Base-by-base conservation (phyloP, 1,139 yeast genomes). In the Kodamaea sp. region DNA sequence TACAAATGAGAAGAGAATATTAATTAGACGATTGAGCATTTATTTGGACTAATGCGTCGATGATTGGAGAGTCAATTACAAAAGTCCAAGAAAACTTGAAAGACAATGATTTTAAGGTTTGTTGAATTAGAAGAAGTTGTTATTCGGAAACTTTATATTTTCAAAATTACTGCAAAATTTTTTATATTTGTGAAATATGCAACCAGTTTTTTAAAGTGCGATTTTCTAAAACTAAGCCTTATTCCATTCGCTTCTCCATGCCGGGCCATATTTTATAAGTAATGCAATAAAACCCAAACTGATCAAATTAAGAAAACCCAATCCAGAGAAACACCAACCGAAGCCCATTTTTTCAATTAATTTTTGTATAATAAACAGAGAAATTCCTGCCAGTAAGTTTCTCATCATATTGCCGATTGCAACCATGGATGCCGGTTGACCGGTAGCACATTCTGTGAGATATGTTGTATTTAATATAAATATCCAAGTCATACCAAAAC, bases 291-390 rank as follows among this genome's bases (percentile, higher is more conserved):
- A 47, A 0, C 40, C 49, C n/a, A 67, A 45, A 3, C 68, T 60
- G 24, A 71, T 37, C 8, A 70, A 27, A 42, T 73, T 67, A 28
- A 70, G 55, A 5, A 74, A 44, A 1, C 75, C 81, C 23, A 77
- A 55, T 0, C 81, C 81, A 1, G 81, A 75, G 46, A 78, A 78
- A 43, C 80, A 75, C 81, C 81, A 78, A 0, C 81, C 82, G 44
- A 65, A 63, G 0, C 81, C 81, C 74, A 78, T 75, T 37, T 49
- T 53, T 6, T 54, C 40, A 7, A 70, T 62, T 8, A 78, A 46
- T 12, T 54, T 61, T 5, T 70, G 66, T 22, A 78, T 64, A 2
- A 75, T 58, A 0, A 67, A 76, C 0, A 83, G 72, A 23, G 81
- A 68, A 1, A 77, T 63, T 2, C 81, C 80, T 1, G 84, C 84